These are phyloP conservation scores for Helotiales sp. DNA, from an alignment of 2,329 filamentous ascomycete species.

Conservation along the genomic window DNA sequence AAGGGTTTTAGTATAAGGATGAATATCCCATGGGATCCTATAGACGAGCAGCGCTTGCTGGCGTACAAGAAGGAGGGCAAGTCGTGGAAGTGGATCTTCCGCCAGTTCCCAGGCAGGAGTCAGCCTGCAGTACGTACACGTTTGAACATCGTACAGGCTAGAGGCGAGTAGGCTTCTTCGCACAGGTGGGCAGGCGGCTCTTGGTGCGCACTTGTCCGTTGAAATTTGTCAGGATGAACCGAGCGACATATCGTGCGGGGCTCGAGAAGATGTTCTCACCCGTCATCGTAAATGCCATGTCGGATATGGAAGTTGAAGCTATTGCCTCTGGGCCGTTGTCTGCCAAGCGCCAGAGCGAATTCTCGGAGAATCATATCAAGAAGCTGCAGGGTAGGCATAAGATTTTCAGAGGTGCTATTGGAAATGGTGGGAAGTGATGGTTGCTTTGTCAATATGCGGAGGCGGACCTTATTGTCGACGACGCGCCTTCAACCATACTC, in stretches of 20 bases:
- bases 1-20: neutral
- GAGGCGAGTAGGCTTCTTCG: conserved; percentile 2
- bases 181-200: neutral
- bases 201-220: conserved; percentile 1
- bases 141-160: conserved; percentile 4
- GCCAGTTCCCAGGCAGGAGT: conserved; percentile 6
- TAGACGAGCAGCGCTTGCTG: neutral
- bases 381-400: conserved; percentile 29
- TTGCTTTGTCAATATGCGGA: too few relatives aligned
- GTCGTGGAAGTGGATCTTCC: conserved; percentile 20
- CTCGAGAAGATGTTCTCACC: conserved; percentile 19
- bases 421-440: too few relatives aligned
- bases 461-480: too few relatives aligned
- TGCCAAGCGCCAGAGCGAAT: conserved; percentile 24
- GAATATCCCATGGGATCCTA: neutral
- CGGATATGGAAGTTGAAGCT: conserved; percentile 15
- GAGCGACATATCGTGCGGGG: conserved; percentile 19
- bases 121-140: conserved; percentile 5
- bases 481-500: too few relatives aligned
- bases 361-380: conserved; percentile 29
- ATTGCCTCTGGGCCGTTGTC: conserved; percentile 30
- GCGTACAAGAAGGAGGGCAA: conserved; percentile 12
- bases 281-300: conserved; percentile 14
- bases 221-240: neutral
- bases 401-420: conserved; percentile 31